phyloP scores from a whole-genome alignment of 352 stramenopile genomes.

The Globisporangium middletonii region DNA sequence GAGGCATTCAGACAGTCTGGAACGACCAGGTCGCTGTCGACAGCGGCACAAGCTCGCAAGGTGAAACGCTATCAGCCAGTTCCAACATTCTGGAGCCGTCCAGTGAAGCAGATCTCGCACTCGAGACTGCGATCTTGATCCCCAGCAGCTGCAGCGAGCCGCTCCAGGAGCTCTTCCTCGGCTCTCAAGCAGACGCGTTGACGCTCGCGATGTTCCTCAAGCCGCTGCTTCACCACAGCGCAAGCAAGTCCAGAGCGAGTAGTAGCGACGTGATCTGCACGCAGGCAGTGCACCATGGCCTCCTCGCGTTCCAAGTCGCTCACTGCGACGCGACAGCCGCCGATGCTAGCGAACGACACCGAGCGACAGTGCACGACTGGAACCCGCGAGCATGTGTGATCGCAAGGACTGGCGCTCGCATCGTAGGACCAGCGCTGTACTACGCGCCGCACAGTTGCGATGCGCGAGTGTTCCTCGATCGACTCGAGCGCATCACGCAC shows the following conservation, averaged over 20 bases:
- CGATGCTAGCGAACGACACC: background rate
- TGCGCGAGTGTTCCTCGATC: conserved; percentile 2
- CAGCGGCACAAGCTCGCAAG: background rate
- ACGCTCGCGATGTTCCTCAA: conserved; percentile 5
- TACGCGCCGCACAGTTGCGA: background rate
- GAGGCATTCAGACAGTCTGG: background rate
- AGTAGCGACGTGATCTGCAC: background rate
- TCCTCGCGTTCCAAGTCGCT: conserved; percentile 18
- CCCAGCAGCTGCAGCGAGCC: conserved; percentile 17
- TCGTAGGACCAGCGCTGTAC: conserved; percentile 22
- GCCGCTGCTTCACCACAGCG: conserved; percentile 6
- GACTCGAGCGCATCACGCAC: background rate
- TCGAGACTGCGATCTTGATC: conserved; percentile 22
- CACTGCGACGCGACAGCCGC: background rate
- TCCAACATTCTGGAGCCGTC: background rate
- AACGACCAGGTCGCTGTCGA: background rate
- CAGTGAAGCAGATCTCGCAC: too few species aligned
- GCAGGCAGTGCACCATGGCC: conserved; percentile 11
- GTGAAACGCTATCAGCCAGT: background rate
- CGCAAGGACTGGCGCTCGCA: conserved; percentile 2
- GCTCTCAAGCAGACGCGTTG: background rate
- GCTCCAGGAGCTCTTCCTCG: conserved; percentile 30
- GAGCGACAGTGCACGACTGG: conserved; percentile 6
- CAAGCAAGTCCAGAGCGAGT: background rate
- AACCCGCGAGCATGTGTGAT: conserved; percentile 25